Percentiles rank a stretch among this genome's conserved stretches.
Evolutionary conservation across 139 green algal genomes (phyloP).

Genomic region (Dunaliella primolecta): DNA sequence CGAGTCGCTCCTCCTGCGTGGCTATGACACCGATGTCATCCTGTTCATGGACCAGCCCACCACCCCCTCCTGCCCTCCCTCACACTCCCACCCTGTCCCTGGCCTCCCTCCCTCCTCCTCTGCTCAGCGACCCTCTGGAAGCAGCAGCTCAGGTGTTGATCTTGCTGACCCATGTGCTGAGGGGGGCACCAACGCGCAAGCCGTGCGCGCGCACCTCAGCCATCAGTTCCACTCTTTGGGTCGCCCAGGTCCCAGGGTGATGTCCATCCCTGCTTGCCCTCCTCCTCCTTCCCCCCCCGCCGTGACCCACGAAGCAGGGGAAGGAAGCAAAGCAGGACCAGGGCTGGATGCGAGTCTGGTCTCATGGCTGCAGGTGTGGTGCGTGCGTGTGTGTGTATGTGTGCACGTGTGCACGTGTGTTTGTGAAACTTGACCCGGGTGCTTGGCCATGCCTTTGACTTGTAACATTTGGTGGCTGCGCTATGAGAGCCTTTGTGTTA

Average conservation of each 20-base stretch:
- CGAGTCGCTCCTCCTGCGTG: constrained; percentile 74
- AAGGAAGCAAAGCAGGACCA: not conserved
- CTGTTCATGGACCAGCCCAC: constrained; percentile 26
- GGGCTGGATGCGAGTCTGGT: constrained; percentile 50
- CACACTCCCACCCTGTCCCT: not conserved
- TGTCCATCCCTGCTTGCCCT: constrained; percentile 17
- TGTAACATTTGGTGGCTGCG: too few species aligned
- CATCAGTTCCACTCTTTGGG: constrained; percentile 33
- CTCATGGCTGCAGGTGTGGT: constrained; percentile 56
- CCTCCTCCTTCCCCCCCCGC: too few species aligned
- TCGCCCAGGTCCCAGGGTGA: not conserved
- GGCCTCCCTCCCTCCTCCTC: too few species aligned
- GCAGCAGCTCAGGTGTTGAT: not conserved
- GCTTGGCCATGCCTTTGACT: too few species aligned
- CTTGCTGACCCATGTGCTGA: not conserved
- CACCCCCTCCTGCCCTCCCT: not conserved
- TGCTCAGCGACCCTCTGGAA: not conserved
- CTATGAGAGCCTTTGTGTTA: too few species aligned
- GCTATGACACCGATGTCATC: constrained; percentile 65
- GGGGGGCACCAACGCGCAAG: constrained; percentile 22
- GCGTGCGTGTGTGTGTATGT: too few species aligned
- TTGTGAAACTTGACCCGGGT: too few species aligned
- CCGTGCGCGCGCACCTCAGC: constrained; percentile 11
- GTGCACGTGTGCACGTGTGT: too few species aligned
- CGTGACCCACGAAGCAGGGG: too few species aligned